phyloP scores from a whole-genome alignment of 768 basidiomycete genomes.

The Lactarius trivialis region DNA sequence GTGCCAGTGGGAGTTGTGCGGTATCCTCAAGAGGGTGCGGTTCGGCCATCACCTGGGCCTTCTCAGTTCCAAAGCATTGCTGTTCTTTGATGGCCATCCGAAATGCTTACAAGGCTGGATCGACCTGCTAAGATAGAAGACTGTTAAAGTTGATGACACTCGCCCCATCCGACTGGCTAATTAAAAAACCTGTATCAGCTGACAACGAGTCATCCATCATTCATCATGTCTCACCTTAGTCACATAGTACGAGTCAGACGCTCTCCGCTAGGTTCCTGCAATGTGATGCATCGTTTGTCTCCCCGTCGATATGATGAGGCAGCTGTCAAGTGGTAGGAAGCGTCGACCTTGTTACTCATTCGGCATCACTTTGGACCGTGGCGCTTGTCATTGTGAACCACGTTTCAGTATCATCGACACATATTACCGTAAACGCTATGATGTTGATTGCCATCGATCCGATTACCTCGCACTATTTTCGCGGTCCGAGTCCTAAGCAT shows the following conservation, averaged over 20 bases:
- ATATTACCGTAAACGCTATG: not conserved
- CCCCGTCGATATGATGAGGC: not conserved
- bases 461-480: not conserved
- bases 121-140: too few relatives aligned
- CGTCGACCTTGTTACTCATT: not conserved
- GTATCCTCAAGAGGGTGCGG: not conserved
- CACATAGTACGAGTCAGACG: too few relatives aligned
- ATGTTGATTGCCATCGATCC: not conserved
- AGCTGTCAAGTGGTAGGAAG: not conserved
- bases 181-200: too few relatives aligned
- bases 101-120: not conserved
- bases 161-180: too few relatives aligned
- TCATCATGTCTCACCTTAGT: not conserved
- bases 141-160: too few relatives aligned
- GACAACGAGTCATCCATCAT: not conserved
- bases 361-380: too few relatives aligned
- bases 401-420: not conserved
- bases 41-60: not conserved
- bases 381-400: too few relatives aligned
- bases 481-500: not conserved
- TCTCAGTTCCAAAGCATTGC: not conserved
- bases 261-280: not conserved
- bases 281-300: not conserved
- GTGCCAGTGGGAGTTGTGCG: not conserved
- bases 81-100: not conserved